phyloP scores from a whole-genome alignment of 768 basidiomycete genomes.

The Tulasnella sp. region DNA sequence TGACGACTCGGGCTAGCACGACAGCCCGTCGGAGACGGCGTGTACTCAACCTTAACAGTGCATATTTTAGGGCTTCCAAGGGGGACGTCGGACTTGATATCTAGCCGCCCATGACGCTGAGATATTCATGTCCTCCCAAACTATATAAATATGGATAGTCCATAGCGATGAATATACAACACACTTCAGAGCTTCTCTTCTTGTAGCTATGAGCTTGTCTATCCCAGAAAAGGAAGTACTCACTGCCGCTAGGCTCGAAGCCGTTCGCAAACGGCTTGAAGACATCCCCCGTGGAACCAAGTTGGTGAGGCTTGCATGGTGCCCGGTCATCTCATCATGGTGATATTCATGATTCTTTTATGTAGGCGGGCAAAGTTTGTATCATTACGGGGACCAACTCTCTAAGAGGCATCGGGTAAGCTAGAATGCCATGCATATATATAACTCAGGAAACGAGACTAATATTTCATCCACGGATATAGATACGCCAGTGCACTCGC shows the following conservation, averaged over 20 bases:
- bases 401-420: slow-evolving; percentile 76
- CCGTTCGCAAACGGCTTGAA: neutral
- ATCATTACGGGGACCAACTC: slow-evolving; percentile 85
- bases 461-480: neutral
- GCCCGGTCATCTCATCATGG: neutral
- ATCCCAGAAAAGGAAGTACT: neutral
- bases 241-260: neutral
- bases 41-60: too few relatives aligned
- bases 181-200: neutral
- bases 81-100: neutral
- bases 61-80: too few relatives aligned
- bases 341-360: neutral
- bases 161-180: neutral
- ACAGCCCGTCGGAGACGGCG: neutral
- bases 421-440: neutral
- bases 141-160: neutral
- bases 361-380: slow-evolving; percentile 55
- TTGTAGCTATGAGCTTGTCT: neutral
- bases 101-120: neutral
- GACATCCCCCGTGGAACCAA: neutral
- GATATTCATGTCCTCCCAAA: neutral
- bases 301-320: neutral
- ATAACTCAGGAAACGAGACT: neutral
- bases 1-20: too few relatives aligned
- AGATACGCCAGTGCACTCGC: slow-evolving; percentile 66